Base-by-base conservation (phyloP, 768 basidiomycete genomes). In the Vishniacozyma victoriae region DNA sequence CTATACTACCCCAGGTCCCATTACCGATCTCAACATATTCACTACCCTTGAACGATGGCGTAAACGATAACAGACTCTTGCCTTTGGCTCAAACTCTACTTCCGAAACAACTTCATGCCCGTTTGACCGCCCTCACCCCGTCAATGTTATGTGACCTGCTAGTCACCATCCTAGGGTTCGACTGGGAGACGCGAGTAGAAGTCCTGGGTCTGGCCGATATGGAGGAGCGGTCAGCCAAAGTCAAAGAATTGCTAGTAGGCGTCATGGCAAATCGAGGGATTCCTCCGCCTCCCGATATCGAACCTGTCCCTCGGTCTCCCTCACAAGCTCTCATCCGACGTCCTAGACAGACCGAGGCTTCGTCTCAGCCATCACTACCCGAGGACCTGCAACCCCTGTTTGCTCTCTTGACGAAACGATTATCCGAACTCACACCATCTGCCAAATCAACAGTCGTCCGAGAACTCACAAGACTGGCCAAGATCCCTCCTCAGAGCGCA, bases 401-500 rank as follows among this genome's bases (percentile, higher is more conserved):
- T n/a, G 35, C 38, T 6, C 26, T 54, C 13, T 41, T 55, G n/a
- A 39, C 39, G 15, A 6, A 16, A 12, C 50, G 61, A 4, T 12
- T 24, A n/a, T 7, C 41, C 12, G 60, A 62, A 37, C 36, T 69
- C 1, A 43, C 67, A 5, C 35, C 43, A 7, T 16, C 52, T 2
- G 67, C 57, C 1, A 33, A 38, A 3, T 44, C 50, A 68, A 83
- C 85, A 70, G 85, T 84, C 19, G 78, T 84, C 0, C 73, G 87
- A 26, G 92, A 96, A 67, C 87, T 86, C 80, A 80, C 82, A 59
- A 75, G 92, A 35, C 73, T 95, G 25, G 85, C 83, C 69, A 80
- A 88, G 16, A 92, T 88, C n/a, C 88, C 89, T 0, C 81, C 83
- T 26, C 87, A 88, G 15, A 87, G 86, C 43, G 87, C 89, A 2